Percentiles rank a stretch among this genome's conserved stretches.
phyloP scores from a whole-genome alignment of 1,284 basidiomycete genomes.

The Puccinia novopanici region DNA sequence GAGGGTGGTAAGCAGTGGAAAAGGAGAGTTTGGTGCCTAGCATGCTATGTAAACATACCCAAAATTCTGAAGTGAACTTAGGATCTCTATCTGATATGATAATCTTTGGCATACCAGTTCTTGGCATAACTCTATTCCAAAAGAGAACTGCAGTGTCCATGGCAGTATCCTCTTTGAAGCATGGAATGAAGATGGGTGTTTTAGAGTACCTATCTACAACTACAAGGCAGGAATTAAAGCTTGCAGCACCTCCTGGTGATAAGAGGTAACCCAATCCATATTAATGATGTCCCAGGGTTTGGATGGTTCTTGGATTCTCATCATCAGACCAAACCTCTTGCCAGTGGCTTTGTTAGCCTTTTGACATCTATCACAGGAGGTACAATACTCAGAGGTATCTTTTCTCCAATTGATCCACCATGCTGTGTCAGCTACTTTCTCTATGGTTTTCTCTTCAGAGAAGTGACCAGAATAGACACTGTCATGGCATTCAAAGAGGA shows the following conservation, averaged over 20 bases:
- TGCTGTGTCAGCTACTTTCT: background rate
- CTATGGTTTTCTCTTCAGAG: conserved; percentile 14
- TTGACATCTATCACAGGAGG: too few relatives aligned
- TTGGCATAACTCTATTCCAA: conserved; percentile 7
- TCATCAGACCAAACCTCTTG: too few relatives aligned
- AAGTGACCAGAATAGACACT: background rate
- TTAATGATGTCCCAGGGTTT: too few relatives aligned
- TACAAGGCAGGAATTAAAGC: background rate
- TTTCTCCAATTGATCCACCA: background rate
- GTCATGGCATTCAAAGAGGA: conserved; percentile 14
- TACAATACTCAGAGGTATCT: too few relatives aligned
- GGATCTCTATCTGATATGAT: too few relatives aligned
- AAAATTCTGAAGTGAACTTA: conserved; percentile 18
- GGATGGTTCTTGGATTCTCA: too few relatives aligned
- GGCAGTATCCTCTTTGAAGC: background rate
- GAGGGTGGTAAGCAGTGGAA: background rate
- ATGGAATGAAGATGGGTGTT: too few relatives aligned
- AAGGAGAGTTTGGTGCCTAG: background rate
- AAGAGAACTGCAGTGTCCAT: background rate
- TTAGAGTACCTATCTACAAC: background rate
- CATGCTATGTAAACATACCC: background rate
- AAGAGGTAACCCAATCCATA: too few relatives aligned
- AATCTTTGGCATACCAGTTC: too few relatives aligned
- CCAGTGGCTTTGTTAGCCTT: too few relatives aligned
- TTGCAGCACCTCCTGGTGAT: background rate